Evolutionary conservation across 768 basidiomycete genomes (phyloP), one percentile per base, ranked within the genome.

Genomic region (Boletus huronensis): DNA sequence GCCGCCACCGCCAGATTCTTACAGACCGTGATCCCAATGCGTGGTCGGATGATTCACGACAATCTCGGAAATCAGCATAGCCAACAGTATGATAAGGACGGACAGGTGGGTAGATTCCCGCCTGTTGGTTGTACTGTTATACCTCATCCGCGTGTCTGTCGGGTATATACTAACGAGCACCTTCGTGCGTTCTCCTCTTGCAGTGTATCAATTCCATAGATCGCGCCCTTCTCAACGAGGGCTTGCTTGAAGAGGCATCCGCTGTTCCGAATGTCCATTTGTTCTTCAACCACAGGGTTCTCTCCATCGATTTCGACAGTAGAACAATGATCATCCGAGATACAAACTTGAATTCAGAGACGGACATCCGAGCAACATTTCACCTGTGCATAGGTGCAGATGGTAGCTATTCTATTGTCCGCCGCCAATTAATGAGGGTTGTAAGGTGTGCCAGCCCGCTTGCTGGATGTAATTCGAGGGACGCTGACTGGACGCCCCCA

Each of bases 121-220:
- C 53, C 40, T 54, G 50, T 40, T 52, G 40, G 35, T 44, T 57
- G 53, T 34, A 46, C 50, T 48, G 31, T 55, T 58, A 25, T 42
- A 28, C 46, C 45, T 58, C 49, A 58, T 61, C 52, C 48, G 58
- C 60, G 58, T 64, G 59, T 69, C 44, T 59, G 52, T 59, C 60
- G 57, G 54, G 45, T 48, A 36, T 54, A 53, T 52, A 52, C 63
- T 68, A 39, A 63, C 61, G 55, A 59, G 64, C 58, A 64, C 50
- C 57, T 57, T 63, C 48, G 62, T 61, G 45, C 39, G 36, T 57
- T 58, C 57, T 55, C 48, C 67, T 60, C 57, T 44, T 58, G 57
- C 68, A 98, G 91, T 93, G 85, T 70, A 97, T 97, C 72, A 92
- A 94, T 72, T 96, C 93, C 26, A 90, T 98, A 63, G 89, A 93